phyloP scores from a whole-genome alignment of 106 monocot species.

The Cymbidium sinense region DNA sequence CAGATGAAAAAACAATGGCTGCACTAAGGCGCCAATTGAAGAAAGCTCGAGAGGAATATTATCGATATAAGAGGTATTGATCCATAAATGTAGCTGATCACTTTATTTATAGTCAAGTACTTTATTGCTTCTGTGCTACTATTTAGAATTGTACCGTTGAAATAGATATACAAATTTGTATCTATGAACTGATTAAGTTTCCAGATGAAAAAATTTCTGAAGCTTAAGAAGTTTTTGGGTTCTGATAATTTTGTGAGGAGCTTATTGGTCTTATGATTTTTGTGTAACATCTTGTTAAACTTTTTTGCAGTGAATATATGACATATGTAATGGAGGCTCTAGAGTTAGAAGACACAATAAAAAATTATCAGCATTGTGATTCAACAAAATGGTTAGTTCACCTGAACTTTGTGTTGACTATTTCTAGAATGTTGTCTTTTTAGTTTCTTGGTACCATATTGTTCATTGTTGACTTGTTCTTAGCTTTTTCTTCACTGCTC shows the following conservation, averaged over 20 bases:
- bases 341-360: slow-evolving; percentile 87
- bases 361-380: slow-evolving; percentile 75
- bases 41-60: slow-evolving; percentile 87
- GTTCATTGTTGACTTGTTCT: too few relatives aligned
- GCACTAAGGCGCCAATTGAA: slow-evolving; percentile 80
- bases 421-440: too few relatives aligned
- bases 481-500: too few relatives aligned
- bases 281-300: too few relatives aligned
- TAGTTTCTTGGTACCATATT: too few relatives aligned
- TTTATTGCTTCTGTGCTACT: not conserved
- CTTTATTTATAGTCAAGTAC: not conserved
- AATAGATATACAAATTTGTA: not conserved
- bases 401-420: too few relatives aligned
- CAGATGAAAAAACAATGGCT: slow-evolving; percentile 95
- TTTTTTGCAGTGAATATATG: slow-evolving; percentile 81
- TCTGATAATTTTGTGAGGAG: too few relatives aligned
- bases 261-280: too few relatives aligned
- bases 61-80: slow-evolving; percentile 77
- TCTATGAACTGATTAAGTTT: not conserved
- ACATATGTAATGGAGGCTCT: slow-evolving; percentile 82
- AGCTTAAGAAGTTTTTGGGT: not conserved
- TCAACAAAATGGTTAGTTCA: slow-evolving; percentile 80
- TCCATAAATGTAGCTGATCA: not conserved
- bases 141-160: not conserved
- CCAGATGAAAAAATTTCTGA: not conserved